These are phyloP conservation scores for Dothideomycetes sp. DNA, from an alignment of 2,329 filamentous ascomycete species.

Conservation along the genomic window DNA sequence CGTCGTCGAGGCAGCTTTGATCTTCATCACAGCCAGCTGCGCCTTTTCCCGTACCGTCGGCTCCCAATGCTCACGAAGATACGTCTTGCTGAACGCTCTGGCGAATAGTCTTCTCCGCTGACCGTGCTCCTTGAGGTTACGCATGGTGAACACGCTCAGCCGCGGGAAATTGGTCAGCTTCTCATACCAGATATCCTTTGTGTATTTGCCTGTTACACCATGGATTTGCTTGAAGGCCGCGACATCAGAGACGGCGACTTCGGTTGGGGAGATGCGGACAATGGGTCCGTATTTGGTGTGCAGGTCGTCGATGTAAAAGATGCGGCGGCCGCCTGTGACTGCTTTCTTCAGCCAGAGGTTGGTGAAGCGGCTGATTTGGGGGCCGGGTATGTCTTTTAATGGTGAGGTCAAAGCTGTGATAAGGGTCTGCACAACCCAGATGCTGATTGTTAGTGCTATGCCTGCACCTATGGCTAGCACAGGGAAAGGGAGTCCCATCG, in stretches of 20 bases:
- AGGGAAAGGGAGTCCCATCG: too few relatives aligned
- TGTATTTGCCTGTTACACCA: slow-evolving; percentile 15
- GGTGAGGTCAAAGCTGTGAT: slow-evolving; percentile 12
- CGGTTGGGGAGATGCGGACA: slow-evolving; percentile 22
- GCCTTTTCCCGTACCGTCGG: slow-evolving; percentile 19
- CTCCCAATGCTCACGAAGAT: slow-evolving; percentile 23
- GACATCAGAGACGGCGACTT: slow-evolving; percentile 18
- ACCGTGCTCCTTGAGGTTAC: slow-evolving; percentile 20
- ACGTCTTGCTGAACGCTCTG: slow-evolving; percentile 20
- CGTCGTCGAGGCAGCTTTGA: slow-evolving; percentile 15
- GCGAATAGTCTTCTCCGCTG: slow-evolving; percentile 22
- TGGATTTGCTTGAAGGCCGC: slow-evolving; percentile 21
- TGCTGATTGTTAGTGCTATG: not conserved
- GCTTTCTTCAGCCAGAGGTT: slow-evolving; percentile 23
- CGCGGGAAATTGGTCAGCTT: slow-evolving; percentile 12
- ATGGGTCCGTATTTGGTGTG: slow-evolving; percentile 29
- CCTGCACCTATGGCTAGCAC: not conserved
- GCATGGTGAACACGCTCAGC: slow-evolving; percentile 25
- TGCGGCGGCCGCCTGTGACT: slow-evolving; percentile 26
- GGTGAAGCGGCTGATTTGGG: slow-evolving; percentile 16
- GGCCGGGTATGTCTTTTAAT: slow-evolving; percentile 18
- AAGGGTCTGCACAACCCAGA: not conserved
- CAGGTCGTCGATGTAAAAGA: slow-evolving; percentile 27
- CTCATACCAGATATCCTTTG: slow-evolving; percentile 20
- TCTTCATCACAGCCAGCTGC: slow-evolving; percentile 17